Evolutionary conservation across 768 basidiomycete genomes (phyloP), one percentile per base, ranked within the genome.

Genomic region (Hygrophorus pudorinus): DNA sequence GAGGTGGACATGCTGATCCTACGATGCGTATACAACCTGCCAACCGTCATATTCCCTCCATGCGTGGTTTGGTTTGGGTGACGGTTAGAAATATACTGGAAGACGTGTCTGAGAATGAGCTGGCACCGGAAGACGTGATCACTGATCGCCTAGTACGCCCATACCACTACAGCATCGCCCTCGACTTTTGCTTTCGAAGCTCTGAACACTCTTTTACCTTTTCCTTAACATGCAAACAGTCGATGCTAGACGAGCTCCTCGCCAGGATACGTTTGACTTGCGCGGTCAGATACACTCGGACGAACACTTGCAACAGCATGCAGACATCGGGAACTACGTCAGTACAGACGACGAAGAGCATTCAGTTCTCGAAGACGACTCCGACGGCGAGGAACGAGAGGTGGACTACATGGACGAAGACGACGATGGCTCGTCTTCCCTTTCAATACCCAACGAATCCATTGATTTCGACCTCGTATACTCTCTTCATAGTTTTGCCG

Each of bases 381-480:
- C 83, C 4, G 83, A 87, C 44, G 73, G 65, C 34, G 83, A 88
- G 41, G 80, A 82, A 16, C 67, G 73, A 29, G 81, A 83, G 16
- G 75, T 79, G 24, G 79, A 85, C 49, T 77, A 76, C 55, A 66
- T 79, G 53, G 78, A 81, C 58, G 81, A 85, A 39, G 47, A 48
- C 12, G 83, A 85, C 20, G 83, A 86, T 60, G 76, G 74, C 33
- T 87, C 84, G 5, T 88, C 85, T 4, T 82, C 81, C 7, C 75
- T 90, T 28, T 89, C 85, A 29, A 87, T 90, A 48, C 88, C 88
- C 8, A 87, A 89, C 60, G 88, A 90, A 59, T 85, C 83, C 48
- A 93, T 93, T 57, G 88, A 93, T 72, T 93, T 90, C 59, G 87
- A 88, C 62, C 72, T 90, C 55, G 87, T 94, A 16, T 92, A 91